Evolutionary conservation across 345 rosid genomes (phyloP).

Genomic region (Rubroshorea leprosula): DNA sequence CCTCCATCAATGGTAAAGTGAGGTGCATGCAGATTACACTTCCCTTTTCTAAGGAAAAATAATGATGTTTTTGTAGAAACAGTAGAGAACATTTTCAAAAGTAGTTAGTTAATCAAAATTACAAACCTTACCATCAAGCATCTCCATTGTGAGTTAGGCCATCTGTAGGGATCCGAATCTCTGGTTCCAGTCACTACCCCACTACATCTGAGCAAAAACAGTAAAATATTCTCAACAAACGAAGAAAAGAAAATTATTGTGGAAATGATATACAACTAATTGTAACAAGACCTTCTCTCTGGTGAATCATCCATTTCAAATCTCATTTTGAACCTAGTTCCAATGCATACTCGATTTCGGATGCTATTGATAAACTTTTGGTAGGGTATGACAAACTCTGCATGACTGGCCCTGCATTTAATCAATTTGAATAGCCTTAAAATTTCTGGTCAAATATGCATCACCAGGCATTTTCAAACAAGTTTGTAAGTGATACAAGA

Average conservation of each 20-base stretch:
- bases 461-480: too few species aligned
- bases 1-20: too few species aligned
- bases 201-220: conserved; percentile 40
- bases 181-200: conserved; percentile 76
- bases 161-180: conserved; percentile 81
- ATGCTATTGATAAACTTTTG: conserved; percentile 73
- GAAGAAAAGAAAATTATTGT: not conserved
- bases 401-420: conserved; percentile 56
- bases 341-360: conserved; percentile 52
- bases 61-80: too few species aligned
- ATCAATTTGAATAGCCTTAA: conserved; percentile 14
- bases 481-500: too few species aligned
- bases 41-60: too few species aligned
- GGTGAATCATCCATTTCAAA: conserved; percentile 89
- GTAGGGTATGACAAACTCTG: conserved; percentile 66
- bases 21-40: too few species aligned
- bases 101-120: not conserved
- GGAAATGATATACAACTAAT: conserved; percentile 1
- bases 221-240: not conserved
- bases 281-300: conserved; percentile 66
- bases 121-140: conserved; percentile 55
- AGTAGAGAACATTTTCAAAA: not conserved
- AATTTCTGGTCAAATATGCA: too few species aligned
- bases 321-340: conserved; percentile 84
- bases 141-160: conserved; percentile 97